Evolutionary conservation across 2,329 filamentous ascomycete genomes (phyloP), one percentile per base, ranked within the genome.

Genomic region (Aspergillus tanneri): DNA sequence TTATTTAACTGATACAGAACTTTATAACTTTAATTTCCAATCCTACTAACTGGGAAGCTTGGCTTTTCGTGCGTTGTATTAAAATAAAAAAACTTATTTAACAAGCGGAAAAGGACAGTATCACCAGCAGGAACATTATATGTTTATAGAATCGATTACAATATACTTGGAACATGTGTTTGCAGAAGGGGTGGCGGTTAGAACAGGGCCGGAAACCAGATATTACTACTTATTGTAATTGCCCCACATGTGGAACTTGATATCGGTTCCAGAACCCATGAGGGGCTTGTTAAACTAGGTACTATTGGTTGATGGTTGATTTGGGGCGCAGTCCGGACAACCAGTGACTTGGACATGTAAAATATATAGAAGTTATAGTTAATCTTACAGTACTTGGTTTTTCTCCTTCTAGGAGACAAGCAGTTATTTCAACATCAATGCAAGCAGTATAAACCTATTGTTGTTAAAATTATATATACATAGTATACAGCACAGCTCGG

Each of bases 391-490:
- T 12, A 8, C 38, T 4, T 23, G 21, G 23, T n/a, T 23, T 28
- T 12, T 14, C 9, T 19, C 5, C 14, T 18, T 14, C 21, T 4
- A 41, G 24, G 16, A 18, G 28, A 32, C n/a, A 16, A 12, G n/a
- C 7, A 16, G n/a, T 32, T 32, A 41, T 41, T 28, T 41, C 38
- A 25, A 41, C 9, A 23, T 41, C 38, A 25, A 41, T 25, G 16
- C 38, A 41, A 14, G 38, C 22, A 25, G 38, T 41, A 41, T 41
- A 41, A 16, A 41, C 27, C 23, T 41, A 25, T 11, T 3, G 10
- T 28, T 16, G 10, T 23, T 3, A 41, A 23, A 14, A 12, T 12
- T 16, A 23, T 10, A 25, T 24, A 23, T 23, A 12, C 12, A 7
- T 24, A 23, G 14, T 4, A 5, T 2, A 7, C 1, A n/a, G n/a